Evolutionary conservation across 768 basidiomycete genomes (phyloP), one percentile per base, ranked within the genome.

Genomic region (Lentinula aciculospora): DNA sequence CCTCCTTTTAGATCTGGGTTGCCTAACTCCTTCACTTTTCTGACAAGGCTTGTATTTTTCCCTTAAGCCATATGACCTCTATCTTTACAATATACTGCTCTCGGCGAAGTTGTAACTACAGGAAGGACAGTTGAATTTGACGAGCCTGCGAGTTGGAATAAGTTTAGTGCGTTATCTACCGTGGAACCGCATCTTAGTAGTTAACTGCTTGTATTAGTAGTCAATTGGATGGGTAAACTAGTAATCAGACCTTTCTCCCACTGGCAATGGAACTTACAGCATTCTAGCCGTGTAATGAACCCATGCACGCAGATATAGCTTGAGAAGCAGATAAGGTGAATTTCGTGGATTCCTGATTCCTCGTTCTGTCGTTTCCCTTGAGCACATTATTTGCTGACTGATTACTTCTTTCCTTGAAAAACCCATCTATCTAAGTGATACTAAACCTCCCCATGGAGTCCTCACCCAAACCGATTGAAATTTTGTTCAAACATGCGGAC

Each of bases 401-500:
- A 17, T 28, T 31, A 1, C 29, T 8, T 53, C 36, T 39, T 39
- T 25, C 23, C 23, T 28, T 53, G 23, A 7, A 36, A 53, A 19
- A 27, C 12, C 4, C 51, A 40, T 39, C 21, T 39, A 4, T 31
- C 6, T 44, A 21, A n/a, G n/a, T 5, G 1, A 8, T 29, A 27
- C 46, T 17, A 28, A 13, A 12, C 25, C 15, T 19, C 25, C 19
- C 15, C 46, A 36, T 53, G 36, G 32, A 36, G 9, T 21, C 57
- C 37, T 5, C 31, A 12, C 39, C 60, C n/a, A 54, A 60, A 39
- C 66, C 65, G 10, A n/a, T 74, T 32, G 71, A 71, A 59, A 51
- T 73, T n/a, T 61, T 69, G 1, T 74, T 64, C 62, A 68, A 65
- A 46, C 61, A 58, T 19, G 67, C 67, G 3, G 69, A 73, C 54